Percentiles rank a stretch among this genome's conserved stretches.
phyloP scores from a whole-genome alignment of 2,329 filamentous ascomycete genomes.

The Zalaria sp. region DNA sequence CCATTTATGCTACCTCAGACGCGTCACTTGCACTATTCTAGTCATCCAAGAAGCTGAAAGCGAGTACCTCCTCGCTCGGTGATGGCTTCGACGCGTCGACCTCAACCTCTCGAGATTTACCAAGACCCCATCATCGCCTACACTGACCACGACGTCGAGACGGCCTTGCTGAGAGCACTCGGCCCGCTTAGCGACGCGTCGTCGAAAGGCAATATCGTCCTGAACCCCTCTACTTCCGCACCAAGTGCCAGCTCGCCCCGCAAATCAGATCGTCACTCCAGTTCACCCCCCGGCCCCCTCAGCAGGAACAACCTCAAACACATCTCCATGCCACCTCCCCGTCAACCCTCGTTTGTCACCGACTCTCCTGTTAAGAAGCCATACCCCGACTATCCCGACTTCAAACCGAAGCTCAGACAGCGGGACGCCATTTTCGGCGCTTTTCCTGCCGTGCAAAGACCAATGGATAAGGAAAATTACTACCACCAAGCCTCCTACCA shows the following conservation, averaged over 20 bases:
- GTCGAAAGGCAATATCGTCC: conserved; percentile 47
- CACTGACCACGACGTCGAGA: conserved; percentile 32
- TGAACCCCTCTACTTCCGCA: conserved; percentile 45
- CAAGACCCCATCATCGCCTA: conserved; percentile 35
- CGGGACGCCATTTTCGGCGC: conserved; percentile 34
- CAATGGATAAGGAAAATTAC: conserved; percentile 37
- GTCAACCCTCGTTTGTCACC: conserved; percentile 38
- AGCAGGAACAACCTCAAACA: conserved; percentile 51
- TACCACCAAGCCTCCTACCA: conserved; percentile 22
- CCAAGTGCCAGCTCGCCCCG: conserved; percentile 51
- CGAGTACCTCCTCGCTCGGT: conserved; percentile 5
- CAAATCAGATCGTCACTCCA: conserved; percentile 43
- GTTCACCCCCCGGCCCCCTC: conserved; percentile 47
- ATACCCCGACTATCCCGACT: neutral
- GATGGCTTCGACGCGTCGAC: conserved; percentile 43
- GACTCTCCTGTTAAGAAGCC: conserved; percentile 56
- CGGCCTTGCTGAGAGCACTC: conserved; percentile 35
- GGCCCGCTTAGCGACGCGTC: conserved; percentile 29
- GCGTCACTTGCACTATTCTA: neutral
- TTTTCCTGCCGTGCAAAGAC: conserved; percentile 29
- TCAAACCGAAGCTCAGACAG: conserved; percentile 10
- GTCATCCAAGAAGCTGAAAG: neutral
- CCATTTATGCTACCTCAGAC: neutral
- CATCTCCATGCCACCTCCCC: conserved; percentile 52
- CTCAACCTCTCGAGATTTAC: conserved; percentile 42